Conservation (phyloP, 2,329 filamentous ascomycete species). For the Karstenula rhodostoma region DNA sequence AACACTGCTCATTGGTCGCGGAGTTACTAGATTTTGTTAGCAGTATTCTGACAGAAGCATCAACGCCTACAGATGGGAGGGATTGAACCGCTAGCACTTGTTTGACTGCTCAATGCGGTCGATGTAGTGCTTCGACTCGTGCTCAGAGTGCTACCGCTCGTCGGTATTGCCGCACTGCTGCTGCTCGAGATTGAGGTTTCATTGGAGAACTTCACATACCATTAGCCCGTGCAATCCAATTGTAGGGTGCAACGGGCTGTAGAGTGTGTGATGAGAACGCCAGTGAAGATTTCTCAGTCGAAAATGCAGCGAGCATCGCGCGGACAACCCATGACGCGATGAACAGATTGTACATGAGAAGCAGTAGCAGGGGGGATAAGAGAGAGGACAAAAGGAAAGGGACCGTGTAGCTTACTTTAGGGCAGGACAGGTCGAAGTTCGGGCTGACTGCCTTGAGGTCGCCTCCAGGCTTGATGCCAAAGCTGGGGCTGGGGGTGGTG, state of each 20-base stretch:
- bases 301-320: neutral
- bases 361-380: constrained; percentile 30
- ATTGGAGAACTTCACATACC: constrained; percentile 28
- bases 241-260: constrained; percentile 17
- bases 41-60: neutral
- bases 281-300: neutral
- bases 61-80: neutral
- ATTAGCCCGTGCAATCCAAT: constrained; percentile 40
- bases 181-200: constrained; percentile 20
- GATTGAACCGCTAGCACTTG: neutral
- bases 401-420: constrained; percentile 40
- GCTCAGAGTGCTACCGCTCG: constrained; percentile 19
- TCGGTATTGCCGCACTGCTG: constrained; percentile 21
- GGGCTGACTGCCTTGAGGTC: constrained; percentile 41
- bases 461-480: constrained; percentile 70
- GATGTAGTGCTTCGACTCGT: constrained; percentile 21
- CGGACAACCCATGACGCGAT: constrained; percentile 24
- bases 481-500: constrained; percentile 70
- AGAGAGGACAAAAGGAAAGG: constrained; percentile 25
- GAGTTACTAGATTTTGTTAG: constrained; percentile 17
- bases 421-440: constrained; percentile 48
- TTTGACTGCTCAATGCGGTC: constrained; percentile 13
- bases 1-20: constrained; percentile 20
- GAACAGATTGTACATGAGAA: constrained; percentile 31
- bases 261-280: neutral